Evolutionary conservation across 345 rosid species (phyloP).

Genomic region (Dimocarpus longan): DNA sequence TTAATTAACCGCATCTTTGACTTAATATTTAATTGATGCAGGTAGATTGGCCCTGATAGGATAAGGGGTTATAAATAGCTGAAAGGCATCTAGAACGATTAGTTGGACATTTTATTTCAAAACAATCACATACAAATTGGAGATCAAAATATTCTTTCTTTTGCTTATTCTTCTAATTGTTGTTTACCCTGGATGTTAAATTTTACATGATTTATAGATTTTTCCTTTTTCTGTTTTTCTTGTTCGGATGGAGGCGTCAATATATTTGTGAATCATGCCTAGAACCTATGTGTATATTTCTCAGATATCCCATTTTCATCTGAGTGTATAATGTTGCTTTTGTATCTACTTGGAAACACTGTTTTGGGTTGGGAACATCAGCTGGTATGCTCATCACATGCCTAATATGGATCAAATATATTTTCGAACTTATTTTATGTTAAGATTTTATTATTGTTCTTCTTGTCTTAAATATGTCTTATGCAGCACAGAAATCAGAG

Average conservation of each 20-base stretch:
- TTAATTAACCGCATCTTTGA: conserved; percentile 3
- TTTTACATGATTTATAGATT: not conserved
- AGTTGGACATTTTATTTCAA: not conserved
- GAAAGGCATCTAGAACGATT: not conserved
- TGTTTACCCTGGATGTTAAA: not conserved
- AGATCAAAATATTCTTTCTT: not conserved
- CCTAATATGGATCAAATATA: conserved; percentile 5
- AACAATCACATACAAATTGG: not conserved
- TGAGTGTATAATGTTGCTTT: conserved; percentile 3
- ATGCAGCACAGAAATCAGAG: conserved; percentile 89
- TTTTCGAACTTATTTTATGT: conserved; percentile 14
- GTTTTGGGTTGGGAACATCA: not conserved
- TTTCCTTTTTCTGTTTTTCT: not conserved
- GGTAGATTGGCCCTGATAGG: conserved; percentile 4
- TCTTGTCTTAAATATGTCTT: conserved; percentile 42
- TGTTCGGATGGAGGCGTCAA: not conserved
- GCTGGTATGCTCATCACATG: conserved; percentile 1
- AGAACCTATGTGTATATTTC: not conserved
- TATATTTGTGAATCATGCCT: not conserved
- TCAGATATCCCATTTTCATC: conserved; percentile 1
- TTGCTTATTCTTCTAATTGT: conserved; percentile 6
- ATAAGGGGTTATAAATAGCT: not conserved
- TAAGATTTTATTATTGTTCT: conserved; percentile 29
- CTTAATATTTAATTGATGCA: not conserved
- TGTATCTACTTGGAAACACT: conserved; percentile 4